Conservation (phyloP, 768 basidiomycete genomes). For the Fomitopsis pulvina region DNA sequence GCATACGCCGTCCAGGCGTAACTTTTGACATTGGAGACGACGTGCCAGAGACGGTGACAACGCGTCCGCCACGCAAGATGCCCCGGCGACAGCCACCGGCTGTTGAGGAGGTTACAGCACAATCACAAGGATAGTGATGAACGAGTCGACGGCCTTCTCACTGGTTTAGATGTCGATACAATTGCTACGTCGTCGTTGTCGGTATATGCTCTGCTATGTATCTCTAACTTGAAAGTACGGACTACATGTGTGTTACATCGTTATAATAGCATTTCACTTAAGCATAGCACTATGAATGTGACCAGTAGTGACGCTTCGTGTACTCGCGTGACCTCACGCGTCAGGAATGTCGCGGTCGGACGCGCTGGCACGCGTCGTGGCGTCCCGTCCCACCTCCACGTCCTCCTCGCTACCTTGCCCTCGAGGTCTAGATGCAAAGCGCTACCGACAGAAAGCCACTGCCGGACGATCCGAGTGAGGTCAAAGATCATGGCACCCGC, state of each 20-base stretch:
- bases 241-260: not conserved
- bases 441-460: not conserved
- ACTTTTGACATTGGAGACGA: slow-evolving; percentile 27
- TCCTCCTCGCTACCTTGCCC: not conserved
- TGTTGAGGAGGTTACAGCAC: not conserved
- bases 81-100: not conserved
- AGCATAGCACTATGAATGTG: too few species aligned
- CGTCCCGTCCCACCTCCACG: not conserved
- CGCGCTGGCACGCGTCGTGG: not conserved
- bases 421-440: not conserved
- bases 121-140: not conserved
- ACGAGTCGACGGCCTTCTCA: not conserved
- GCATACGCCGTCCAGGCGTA: slow-evolving; percentile 27
- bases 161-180: not conserved
- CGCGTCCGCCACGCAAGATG: not conserved
- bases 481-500: slow-evolving; percentile 22
- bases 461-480: slow-evolving; percentile 2
- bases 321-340: not conserved
- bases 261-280: too few species aligned
- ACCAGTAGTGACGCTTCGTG: not conserved
- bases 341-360: not conserved
- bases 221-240: not conserved
- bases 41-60: slow-evolving; percentile 8
- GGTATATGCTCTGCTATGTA: slow-evolving; percentile 5
- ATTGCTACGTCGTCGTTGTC: slow-evolving; percentile 2